Conservation (phyloP, 2,329 filamentous ascomycete genomes). For the Mycosphaerelloides madeirae region DNA sequence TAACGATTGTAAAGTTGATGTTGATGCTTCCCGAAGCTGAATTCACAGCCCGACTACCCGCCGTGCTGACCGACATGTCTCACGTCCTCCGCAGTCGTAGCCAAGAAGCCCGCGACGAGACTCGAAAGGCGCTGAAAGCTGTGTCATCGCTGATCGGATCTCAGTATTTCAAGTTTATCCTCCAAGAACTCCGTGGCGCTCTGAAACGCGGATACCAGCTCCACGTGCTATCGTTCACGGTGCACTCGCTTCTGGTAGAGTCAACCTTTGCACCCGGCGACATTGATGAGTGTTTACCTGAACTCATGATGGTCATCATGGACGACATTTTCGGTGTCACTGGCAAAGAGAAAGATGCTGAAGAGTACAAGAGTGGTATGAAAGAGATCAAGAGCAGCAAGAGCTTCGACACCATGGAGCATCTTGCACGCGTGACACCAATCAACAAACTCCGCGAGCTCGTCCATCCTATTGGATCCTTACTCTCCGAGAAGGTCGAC, state of each 20-base stretch:
- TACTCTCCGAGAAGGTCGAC: slow-evolving; percentile 80
- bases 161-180: slow-evolving; percentile 81
- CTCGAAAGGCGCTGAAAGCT: slow-evolving; percentile 78
- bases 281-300: slow-evolving; percentile 77
- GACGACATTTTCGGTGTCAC: slow-evolving; percentile 93
- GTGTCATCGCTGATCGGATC: slow-evolving; percentile 78
- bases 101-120: slow-evolving; percentile 84
- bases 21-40: slow-evolving; percentile 70
- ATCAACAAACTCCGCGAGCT: slow-evolving; percentile 69
- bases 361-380: slow-evolving; percentile 91
- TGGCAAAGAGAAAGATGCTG: slow-evolving; percentile 93
- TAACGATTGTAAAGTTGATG: slow-evolving; percentile 83
- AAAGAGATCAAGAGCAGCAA: slow-evolving; percentile 98
- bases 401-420: slow-evolving; percentile 94
- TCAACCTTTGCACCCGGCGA: slow-evolving; percentile 74
- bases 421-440: slow-evolving; percentile 78
- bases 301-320: slow-evolving; percentile 82
- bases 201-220: slow-evolving; percentile 84
- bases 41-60: slow-evolving; percentile 69
- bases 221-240: slow-evolving; percentile 89
- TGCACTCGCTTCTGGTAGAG: slow-evolving; percentile 82
- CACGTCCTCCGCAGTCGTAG: slow-evolving; percentile 87
- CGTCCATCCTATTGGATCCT: slow-evolving; percentile 68
- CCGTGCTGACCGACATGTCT: slow-evolving; percentile 84
- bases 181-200: slow-evolving; percentile 81